Evolutionary conservation across 179 eudicot genomes (phyloP).

Genomic region (Drosera spatulata): DNA sequence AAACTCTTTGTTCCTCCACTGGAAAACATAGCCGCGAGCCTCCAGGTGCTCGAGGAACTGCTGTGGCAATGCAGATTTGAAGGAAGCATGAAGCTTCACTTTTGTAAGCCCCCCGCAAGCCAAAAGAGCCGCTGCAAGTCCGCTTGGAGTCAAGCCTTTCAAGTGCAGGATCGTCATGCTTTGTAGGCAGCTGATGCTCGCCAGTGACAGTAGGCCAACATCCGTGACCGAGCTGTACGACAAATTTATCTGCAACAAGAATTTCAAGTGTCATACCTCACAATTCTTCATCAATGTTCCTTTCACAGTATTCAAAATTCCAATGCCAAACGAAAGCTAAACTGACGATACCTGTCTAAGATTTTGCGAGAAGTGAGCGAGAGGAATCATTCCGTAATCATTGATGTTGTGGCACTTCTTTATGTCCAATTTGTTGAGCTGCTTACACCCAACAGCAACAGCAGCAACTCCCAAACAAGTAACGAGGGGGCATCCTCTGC

Average conservation of each 20-base stretch:
- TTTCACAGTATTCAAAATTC: no score
- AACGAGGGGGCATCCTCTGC: constrained; percentile 75
- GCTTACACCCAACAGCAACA: constrained; percentile 78
- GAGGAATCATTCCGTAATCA: constrained; percentile 79
- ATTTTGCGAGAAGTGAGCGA: constrained; percentile 75
- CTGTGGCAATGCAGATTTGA: constrained; percentile 48
- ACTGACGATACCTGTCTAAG: constrained; percentile 54
- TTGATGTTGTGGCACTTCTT: constrained; percentile 73
- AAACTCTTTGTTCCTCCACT: constrained; percentile 68
- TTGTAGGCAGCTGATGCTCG: constrained; percentile 86
- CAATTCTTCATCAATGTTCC: neutral
- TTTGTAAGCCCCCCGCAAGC: constrained; percentile 84
- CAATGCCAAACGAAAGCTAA: no score
- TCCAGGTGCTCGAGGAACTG: constrained; percentile 62
- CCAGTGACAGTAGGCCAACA: constrained; percentile 69
- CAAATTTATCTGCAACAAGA: constrained; percentile 52
- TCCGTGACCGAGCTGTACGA: constrained; percentile 79
- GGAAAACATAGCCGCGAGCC: constrained; percentile 76
- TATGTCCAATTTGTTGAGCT: constrained; percentile 66
- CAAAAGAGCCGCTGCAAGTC: constrained; percentile 68
- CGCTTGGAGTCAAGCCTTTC: constrained; percentile 66
- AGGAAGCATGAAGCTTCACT: constrained; percentile 71
- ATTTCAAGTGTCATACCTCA: neutral
- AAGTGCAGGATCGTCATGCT: constrained; percentile 66
- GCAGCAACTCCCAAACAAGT: constrained; percentile 74